Evolutionary conservation across 2,329 filamentous ascomycete species (phyloP).

Genomic region (Knoxdaviesia proteae): DNA sequence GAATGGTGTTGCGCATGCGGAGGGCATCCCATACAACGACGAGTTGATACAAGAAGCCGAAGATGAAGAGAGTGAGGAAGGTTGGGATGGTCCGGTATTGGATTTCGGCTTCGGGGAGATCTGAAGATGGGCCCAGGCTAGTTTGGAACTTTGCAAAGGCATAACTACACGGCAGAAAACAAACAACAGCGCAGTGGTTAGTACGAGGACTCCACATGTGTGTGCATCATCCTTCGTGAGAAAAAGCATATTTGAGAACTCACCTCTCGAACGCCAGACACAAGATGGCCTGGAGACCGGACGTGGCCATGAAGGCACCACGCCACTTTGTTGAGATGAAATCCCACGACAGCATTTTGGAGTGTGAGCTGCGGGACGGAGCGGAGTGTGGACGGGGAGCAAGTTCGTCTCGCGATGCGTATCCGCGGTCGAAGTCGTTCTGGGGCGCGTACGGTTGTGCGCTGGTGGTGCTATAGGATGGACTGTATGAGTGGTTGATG

Average conservation of each 20-base stretch:
- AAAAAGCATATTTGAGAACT: constrained; percentile 13
- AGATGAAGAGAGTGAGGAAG: constrained; percentile 90
- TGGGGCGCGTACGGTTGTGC: not conserved
- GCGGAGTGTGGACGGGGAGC: not conserved
- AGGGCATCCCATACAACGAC: constrained; percentile 84
- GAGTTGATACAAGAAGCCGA: constrained; percentile 85
- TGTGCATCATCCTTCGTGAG: not conserved
- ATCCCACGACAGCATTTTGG: constrained; percentile 27
- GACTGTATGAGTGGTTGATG: constrained; percentile 4
- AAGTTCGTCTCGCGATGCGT: constrained; percentile 2
- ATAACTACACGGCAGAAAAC: constrained; percentile 34
- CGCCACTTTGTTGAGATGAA: constrained; percentile 74
- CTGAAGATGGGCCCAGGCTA: constrained; percentile 21
- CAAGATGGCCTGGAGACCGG: constrained; percentile 56
- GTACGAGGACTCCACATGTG: not conserved
- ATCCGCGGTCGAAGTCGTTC: not conserved
- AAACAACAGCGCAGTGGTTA: not conserved
- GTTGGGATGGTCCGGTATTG: constrained; percentile 65
- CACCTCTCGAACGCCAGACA: constrained; percentile 76
- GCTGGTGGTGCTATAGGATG: constrained; percentile 4
- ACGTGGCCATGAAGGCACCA: constrained; percentile 59
- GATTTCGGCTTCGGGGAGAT: constrained; percentile 17
- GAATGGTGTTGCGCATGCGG: constrained; percentile 91
- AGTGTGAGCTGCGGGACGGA: not conserved
- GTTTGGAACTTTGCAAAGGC: constrained; percentile 74